Conservation (phyloP, 2,329 filamentous ascomycete genomes). For the Paracorniculantispora psalliotae region DNA sequence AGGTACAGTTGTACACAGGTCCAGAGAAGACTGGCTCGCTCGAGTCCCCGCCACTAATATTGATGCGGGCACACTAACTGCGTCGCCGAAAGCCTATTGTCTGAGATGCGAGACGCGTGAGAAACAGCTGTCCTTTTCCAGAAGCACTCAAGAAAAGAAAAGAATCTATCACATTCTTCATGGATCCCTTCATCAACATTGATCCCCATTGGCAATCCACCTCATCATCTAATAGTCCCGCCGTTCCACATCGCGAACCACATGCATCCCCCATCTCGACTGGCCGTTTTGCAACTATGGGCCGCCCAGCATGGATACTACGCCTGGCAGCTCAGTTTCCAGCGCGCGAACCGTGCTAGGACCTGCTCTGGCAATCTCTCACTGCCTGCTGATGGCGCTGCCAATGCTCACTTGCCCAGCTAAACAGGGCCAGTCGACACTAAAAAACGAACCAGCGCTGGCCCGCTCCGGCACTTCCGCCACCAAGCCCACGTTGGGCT, state of each 20-base stretch:
- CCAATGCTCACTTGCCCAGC: neutral
- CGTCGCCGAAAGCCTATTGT: neutral
- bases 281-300: slow-evolving; percentile 6
- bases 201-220: neutral
- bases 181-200: neutral
- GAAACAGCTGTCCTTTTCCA: neutral
- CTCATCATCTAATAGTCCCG: neutral
- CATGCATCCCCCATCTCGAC: neutral
- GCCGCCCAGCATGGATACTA: neutral
- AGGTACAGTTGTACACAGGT: neutral
- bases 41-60: neutral
- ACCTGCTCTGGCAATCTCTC: neutral
- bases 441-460: neutral
- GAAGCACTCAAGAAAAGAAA: neutral
- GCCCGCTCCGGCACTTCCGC: slow-evolving; percentile 2
- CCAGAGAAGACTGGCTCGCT: neutral
- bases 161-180: neutral
- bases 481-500: neutral
- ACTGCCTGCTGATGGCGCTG: neutral
- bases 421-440: neutral
- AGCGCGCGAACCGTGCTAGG: neutral
- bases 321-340: neutral
- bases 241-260: neutral
- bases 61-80: neutral
- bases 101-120: neutral